Percentiles rank a stretch among this genome's conserved stretches.
These are phyloP conservation scores for Diplocarpon rosae DNA, from an alignment of 2,329 filamentous ascomycete genomes.

Conservation along the genomic window DNA sequence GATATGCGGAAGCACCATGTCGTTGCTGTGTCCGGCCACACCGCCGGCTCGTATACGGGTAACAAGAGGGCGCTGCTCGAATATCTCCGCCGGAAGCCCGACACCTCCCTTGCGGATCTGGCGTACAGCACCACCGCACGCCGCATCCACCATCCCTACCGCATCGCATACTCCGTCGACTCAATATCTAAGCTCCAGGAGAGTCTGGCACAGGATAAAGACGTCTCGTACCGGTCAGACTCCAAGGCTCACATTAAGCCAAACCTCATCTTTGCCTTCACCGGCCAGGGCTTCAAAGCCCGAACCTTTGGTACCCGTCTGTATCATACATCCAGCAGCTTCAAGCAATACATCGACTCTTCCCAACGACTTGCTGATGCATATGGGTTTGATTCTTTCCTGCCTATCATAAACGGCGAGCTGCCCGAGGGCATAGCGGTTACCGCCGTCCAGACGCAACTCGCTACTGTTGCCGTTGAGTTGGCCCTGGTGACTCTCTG, in stretches of 20 bases:
- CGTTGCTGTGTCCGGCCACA: constrained; percentile 37
- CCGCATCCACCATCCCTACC: constrained; percentile 45
- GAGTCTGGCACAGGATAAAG: background rate
- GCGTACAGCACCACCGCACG: constrained; percentile 27
- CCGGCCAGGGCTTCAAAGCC: constrained; percentile 34
- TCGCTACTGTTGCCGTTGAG: constrained; percentile 41
- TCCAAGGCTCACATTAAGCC: too few species aligned
- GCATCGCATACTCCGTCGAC: constrained; percentile 36
- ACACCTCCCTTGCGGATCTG: constrained; percentile 8
- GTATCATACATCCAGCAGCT: background rate
- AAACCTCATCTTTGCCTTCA: constrained; percentile 27
- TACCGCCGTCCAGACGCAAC: constrained; percentile 11
- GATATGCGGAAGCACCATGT: constrained; percentile 31
- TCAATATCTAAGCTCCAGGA: constrained; percentile 1
- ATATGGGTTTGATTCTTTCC: constrained; percentile 1
- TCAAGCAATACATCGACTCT: background rate
- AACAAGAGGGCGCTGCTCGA: constrained; percentile 9
- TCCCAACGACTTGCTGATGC: background rate
- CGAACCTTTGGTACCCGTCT: background rate
- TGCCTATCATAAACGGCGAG: constrained; percentile 18
- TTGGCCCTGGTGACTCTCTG: constrained; percentile 44
- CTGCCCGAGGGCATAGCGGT: constrained; percentile 25
- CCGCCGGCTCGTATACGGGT: constrained; percentile 4
- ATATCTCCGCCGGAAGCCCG: constrained; percentile 8
- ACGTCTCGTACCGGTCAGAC: background rate